Conservation (phyloP, 371 early-diverging fungal species). For the Coemansia sp. region DNA sequence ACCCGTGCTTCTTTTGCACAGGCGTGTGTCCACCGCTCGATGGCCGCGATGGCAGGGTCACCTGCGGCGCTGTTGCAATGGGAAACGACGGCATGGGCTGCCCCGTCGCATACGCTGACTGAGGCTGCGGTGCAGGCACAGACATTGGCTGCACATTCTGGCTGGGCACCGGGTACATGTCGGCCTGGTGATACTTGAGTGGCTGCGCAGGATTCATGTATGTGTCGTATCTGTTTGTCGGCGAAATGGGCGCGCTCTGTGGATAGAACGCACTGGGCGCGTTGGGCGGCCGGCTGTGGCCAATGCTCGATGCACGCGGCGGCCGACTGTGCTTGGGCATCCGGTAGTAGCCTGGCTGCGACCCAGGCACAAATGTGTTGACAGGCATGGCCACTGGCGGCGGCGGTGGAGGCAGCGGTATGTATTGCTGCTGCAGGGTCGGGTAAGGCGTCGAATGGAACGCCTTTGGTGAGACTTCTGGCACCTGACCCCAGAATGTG, state of each 20-base stretch:
- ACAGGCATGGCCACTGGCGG: neutral
- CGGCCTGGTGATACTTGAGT: slow-evolving; percentile 7
- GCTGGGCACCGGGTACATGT: neutral
- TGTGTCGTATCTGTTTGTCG: slow-evolving; percentile 5
- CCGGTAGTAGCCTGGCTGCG: slow-evolving; percentile 9
- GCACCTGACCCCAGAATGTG: slow-evolving; percentile 9
- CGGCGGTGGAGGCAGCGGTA: slow-evolving; percentile 6
- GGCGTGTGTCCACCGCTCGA: slow-evolving; percentile 17
- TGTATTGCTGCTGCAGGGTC: slow-evolving; percentile 8
- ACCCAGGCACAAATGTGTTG: neutral
- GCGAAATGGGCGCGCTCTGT: slow-evolving; percentile 32
- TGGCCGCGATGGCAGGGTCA: slow-evolving; percentile 2
- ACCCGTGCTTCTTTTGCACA: neutral
- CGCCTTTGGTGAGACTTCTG: neutral
- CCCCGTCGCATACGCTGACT: neutral
- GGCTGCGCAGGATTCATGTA: neutral
- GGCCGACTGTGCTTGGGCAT: slow-evolving; percentile 16
- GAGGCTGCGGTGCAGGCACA: slow-evolving; percentile 8
- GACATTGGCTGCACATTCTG: slow-evolving; percentile 8
- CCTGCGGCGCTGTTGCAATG: slow-evolving; percentile 4
- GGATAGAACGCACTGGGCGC: slow-evolving; percentile 10
- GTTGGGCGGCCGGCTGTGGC: slow-evolving; percentile 9
- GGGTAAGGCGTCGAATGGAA: slow-evolving; percentile 4
- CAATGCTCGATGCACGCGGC: neutral
- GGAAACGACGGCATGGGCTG: neutral